Conservation (phyloP, 2,329 filamentous ascomycete species). For the Alternaria angustiovoidea region DNA sequence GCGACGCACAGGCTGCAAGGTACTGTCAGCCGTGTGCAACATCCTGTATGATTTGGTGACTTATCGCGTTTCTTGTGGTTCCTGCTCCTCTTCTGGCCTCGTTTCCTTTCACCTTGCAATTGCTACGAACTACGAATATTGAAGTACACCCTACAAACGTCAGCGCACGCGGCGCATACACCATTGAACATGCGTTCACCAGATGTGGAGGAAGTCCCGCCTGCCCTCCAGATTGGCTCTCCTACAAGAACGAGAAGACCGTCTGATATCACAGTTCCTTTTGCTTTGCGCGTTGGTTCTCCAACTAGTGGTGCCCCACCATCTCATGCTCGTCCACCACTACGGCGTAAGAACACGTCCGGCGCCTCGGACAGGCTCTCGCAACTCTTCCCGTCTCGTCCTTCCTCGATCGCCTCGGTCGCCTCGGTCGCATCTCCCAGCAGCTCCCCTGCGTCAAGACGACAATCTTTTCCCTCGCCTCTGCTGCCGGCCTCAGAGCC, state of each 20-base stretch:
- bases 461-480: constrained; percentile 43
- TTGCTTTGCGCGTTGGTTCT: constrained; percentile 42
- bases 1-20: constrained; percentile 23
- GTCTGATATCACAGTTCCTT: constrained; percentile 34
- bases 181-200: not conserved
- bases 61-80: not conserved
- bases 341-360: constrained; percentile 40
- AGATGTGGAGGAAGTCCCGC: constrained; percentile 42
- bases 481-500: constrained; percentile 38
- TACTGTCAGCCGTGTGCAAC: constrained; percentile 24
- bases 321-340: constrained; percentile 32
- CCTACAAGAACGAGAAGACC: constrained; percentile 29
- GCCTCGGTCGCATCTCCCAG: constrained; percentile 33
- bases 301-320: constrained; percentile 28
- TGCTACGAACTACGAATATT: constrained; percentile 1
- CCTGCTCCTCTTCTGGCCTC: not conserved
- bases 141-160: not conserved
- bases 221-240: constrained; percentile 42
- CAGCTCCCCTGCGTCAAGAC: constrained; percentile 28
- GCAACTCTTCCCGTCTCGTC: constrained; percentile 49
- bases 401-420: constrained; percentile 34
- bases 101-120: not conserved
- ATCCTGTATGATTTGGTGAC: constrained; percentile 1
- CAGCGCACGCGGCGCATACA: constrained; percentile 1
- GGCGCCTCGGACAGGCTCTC: constrained; percentile 44